Conservation (phyloP, 1,284 basidiomycete genomes). For the Serendipita sp. region DNA sequence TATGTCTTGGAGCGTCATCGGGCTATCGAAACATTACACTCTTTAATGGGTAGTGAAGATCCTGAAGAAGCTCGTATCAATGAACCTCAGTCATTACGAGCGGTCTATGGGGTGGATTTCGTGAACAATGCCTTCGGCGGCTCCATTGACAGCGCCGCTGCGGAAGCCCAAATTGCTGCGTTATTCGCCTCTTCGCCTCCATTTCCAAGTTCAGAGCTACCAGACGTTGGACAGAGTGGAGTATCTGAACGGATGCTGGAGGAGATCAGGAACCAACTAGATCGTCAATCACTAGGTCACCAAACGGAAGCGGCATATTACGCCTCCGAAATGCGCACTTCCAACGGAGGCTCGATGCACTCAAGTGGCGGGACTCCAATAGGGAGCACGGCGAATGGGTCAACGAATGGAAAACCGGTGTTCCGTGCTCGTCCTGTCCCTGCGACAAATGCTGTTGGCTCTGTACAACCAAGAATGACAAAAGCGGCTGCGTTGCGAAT, state of each 20-base stretch:
- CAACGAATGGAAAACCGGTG: slow-evolving; percentile 28
- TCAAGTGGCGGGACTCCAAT: slow-evolving; percentile 16
- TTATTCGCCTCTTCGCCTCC: slow-evolving; percentile 67
- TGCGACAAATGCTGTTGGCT: slow-evolving; percentile 39
- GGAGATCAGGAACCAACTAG: not conserved
- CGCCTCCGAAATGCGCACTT: not conserved
- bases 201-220: slow-evolving; percentile 53
- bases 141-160: slow-evolving; percentile 43
- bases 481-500: slow-evolving; percentile 60
- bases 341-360: slow-evolving; percentile 19
- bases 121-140: slow-evolving; percentile 53
- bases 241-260: slow-evolving; percentile 26
- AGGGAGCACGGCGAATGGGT: slow-evolving; percentile 15
- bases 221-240: slow-evolving; percentile 26
- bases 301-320: slow-evolving; percentile 13
- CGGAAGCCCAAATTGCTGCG: slow-evolving; percentile 59
- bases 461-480: slow-evolving; percentile 64
- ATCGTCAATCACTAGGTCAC: not conserved
- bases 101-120: slow-evolving; percentile 40
- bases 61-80: slow-evolving; percentile 38
- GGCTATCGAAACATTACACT: slow-evolving; percentile 59
- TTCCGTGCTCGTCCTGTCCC: slow-evolving; percentile 67
- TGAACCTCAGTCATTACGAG: slow-evolving; percentile 50
- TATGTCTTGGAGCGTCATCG: slow-evolving; percentile 67
- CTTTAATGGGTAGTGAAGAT: slow-evolving; percentile 54